These are phyloP conservation scores for Pseudogymnoascus sp. DNA, from an alignment of 2,329 filamentous ascomycete species.

Conservation along the genomic window DNA sequence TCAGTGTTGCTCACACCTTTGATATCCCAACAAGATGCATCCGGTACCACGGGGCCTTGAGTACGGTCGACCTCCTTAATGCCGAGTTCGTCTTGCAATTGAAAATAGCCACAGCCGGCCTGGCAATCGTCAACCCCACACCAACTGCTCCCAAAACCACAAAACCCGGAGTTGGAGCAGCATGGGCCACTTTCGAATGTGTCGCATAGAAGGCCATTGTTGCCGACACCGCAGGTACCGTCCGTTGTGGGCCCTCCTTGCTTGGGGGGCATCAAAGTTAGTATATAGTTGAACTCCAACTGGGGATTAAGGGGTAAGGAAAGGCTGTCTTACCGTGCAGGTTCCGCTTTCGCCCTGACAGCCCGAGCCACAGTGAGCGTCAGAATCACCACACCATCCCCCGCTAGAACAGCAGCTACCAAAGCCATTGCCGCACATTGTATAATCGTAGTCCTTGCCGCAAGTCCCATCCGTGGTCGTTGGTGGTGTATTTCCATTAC, in stretches of 20 bases:
- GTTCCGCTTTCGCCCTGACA: neutral
- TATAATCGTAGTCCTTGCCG: constrained; percentile 7
- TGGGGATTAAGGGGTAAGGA: neutral
- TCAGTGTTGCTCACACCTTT: neutral
- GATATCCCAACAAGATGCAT: neutral
- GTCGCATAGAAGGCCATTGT: neutral
- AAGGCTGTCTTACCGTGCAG: neutral
- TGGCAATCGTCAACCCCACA: neutral
- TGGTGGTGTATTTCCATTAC: constrained; percentile 13
- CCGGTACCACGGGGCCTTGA: neutral
- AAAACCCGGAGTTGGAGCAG: neutral
- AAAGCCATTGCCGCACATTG: constrained; percentile 13
- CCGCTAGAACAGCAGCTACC: constrained; percentile 18
- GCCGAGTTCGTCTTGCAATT: neutral
- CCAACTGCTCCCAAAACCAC: neutral
- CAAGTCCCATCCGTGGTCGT: constrained; percentile 15
- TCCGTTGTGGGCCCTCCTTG: neutral
- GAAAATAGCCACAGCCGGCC: neutral
- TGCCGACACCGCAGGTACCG: neutral
- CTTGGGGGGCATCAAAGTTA: neutral
- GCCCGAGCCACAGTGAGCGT: constrained; percentile 13
- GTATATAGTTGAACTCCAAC: neutral
- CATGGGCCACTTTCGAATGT: neutral
- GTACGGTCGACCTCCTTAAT: neutral
- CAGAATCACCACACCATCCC: constrained; percentile 17